Evolutionary conservation across 1,284 basidiomycete genomes (phyloP), one percentile per base, ranked within the genome.

Genomic region (Ceratobasidium sp.): DNA sequence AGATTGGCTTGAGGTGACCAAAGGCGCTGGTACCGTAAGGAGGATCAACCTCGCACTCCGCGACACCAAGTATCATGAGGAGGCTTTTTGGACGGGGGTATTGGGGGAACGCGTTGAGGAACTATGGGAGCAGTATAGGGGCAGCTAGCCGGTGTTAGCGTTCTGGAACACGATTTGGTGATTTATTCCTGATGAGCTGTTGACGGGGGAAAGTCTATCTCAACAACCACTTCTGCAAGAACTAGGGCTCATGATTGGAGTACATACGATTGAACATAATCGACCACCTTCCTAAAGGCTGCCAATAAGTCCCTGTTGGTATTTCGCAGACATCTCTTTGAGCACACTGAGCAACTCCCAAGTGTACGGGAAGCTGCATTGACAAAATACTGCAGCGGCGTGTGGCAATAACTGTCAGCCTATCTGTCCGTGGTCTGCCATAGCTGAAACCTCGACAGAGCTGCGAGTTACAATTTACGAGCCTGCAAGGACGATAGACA

Each of bases 1-100:
- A n/a, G 72, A 76, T 27, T 76, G 75, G 75, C 51, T 76, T 19
- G 75, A 76, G 27, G 39, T 49, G 16, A 46, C 31, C 24, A 51
- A 71, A 29, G 56, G 68, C 16, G 53, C n/a, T 0, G 65, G 66
- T 16, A 71, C 68, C 24, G 74, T 75, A 11, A 61, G 49, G 39
- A 53, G 43, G 22, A 46, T 75, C 19, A 75, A 75, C 61, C 11
- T 71, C 24, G 66, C 41, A 43, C 59, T 63, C 31, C 69, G 34
- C n/a, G 58, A 46, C 16, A 37, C 22, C 24, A 34, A 54, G 27
- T 75, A 62, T 19, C 29, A 56, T 9, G 29, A 58, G 39, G 27
- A 54, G 7, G 27, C 19, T 1, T 62, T 75, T 22, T 75, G 62
- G 51, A 51, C 46, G 59, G 14, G 13, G 0, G 37, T 75, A 34